These are phyloP conservation scores for Phalaenopsis hybrid DNA, from an alignment of 116 monocot genomes.

Conservation along the genomic window DNA sequence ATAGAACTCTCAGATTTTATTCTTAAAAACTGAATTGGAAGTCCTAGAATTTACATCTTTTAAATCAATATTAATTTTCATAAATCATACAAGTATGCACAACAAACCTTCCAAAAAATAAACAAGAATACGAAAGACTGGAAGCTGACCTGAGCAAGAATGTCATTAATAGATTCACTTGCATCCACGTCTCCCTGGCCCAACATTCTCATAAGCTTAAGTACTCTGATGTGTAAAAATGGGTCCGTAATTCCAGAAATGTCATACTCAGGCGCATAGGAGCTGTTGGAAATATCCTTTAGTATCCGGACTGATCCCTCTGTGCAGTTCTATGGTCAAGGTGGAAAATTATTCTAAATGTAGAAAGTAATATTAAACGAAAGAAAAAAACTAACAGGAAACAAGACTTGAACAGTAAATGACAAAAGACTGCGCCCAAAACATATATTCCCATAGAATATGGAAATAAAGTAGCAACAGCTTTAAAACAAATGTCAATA, in stretches of 20 bases:
- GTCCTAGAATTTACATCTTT: not conserved
- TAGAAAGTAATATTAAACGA: not conserved
- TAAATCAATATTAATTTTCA: slow-evolving; percentile 4
- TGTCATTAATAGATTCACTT: slow-evolving; percentile 94
- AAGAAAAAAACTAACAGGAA: not conserved
- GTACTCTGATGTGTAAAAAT: slow-evolving; percentile 76
- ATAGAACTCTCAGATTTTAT: not conserved
- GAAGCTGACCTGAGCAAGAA: slow-evolving; percentile 88
- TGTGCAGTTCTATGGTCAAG: slow-evolving; percentile 68
- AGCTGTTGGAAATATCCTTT: slow-evolving; percentile 89
- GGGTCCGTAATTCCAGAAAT: slow-evolving; percentile 85
- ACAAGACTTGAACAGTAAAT: not conserved
- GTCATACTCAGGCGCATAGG: slow-evolving; percentile 97
- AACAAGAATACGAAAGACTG: not conserved
- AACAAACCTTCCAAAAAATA: not conserved
- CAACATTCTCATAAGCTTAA: slow-evolving; percentile 70
- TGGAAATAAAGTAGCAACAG: not conserved
- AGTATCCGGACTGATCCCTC: slow-evolving; percentile 78
- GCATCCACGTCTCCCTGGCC: slow-evolving; percentile 86
- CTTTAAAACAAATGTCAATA: not conserved
- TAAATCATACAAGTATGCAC: not conserved
- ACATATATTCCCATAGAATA: slow-evolving; percentile 5
- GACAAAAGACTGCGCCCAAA: not conserved
- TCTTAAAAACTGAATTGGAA: not conserved
- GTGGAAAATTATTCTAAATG: slow-evolving; percentile 13